A percentile compares a stretch with the other conserved stretches of the same genome.
Evolutionary conservation across 2,329 filamentous ascomycete species (phyloP).

Genomic region (Onygenales sp.): DNA sequence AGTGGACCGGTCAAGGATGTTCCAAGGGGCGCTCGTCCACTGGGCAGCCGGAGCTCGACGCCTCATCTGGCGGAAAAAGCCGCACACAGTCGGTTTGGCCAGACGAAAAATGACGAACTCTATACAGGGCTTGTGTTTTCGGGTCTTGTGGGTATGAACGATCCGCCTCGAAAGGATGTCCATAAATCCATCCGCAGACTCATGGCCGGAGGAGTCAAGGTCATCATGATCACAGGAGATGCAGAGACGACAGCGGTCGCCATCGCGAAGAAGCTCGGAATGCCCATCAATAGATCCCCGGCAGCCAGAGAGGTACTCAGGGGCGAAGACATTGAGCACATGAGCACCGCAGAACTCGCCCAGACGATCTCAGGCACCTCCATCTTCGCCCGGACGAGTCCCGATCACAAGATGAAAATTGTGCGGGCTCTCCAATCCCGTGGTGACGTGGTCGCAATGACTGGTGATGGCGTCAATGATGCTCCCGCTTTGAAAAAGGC

Average conservation of each 20-base stretch:
- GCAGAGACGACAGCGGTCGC: constrained; percentile 90
- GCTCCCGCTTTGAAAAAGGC: constrained; percentile 93
- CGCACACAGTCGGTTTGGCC: constrained; percentile 16
- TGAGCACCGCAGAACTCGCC: constrained; percentile 77
- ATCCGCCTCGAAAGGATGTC: constrained; percentile 85
- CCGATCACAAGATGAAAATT: constrained; percentile 98
- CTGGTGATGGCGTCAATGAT: constrained; percentile 95
- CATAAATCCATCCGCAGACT: constrained; percentile 78
- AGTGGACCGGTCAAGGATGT: constrained; percentile 59
- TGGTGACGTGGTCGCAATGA: constrained; percentile 97
- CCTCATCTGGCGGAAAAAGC: constrained; percentile 18
- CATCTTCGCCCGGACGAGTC: constrained; percentile 92
- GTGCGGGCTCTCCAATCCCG: constrained; percentile 81
- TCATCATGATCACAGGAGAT: constrained; percentile 99
- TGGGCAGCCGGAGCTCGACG: constrained; percentile 46
- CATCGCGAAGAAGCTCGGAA: constrained; percentile 90
- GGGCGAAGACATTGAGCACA: constrained; percentile 85
- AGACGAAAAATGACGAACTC: constrained; percentile 54
- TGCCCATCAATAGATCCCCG: constrained; percentile 60
- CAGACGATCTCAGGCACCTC: constrained; percentile 80
- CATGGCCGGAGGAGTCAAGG: constrained; percentile 88
- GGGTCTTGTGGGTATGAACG: constrained; percentile 92
- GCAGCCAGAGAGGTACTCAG: constrained; percentile 58
- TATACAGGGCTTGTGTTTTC: constrained; percentile 83
- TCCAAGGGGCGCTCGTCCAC: constrained; percentile 32